These are phyloP conservation scores for Diaporthe destruens DNA, from an alignment of 2,329 filamentous ascomycete species.

Conservation along the genomic window DNA sequence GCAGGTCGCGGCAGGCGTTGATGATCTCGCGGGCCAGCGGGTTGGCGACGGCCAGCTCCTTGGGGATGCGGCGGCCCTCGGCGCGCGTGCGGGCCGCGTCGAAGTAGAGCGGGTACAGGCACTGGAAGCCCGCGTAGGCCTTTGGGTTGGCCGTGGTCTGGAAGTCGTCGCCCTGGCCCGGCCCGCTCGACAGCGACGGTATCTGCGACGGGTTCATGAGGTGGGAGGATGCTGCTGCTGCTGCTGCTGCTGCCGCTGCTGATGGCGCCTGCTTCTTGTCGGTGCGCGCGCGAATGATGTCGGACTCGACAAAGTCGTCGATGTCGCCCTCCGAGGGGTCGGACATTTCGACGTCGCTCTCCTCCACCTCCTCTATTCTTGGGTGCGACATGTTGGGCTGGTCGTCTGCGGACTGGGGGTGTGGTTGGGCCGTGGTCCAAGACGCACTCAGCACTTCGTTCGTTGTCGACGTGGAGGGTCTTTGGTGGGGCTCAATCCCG, in stretches of 20 bases:
- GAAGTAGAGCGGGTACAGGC: constrained; percentile 96
- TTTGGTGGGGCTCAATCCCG: constrained; percentile 30
- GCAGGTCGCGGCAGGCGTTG: constrained; percentile 81
- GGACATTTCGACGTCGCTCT: constrained; percentile 78
- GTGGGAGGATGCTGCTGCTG: constrained; percentile 38
- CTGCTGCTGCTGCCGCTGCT: neutral
- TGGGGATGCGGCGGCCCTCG: constrained; percentile 83
- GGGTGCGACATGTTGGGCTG: constrained; percentile 79
- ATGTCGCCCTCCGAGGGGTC: constrained; percentile 92
- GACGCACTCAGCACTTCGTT: neutral
- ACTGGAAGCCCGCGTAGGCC: constrained; percentile 82
- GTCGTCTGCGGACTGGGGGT: too few species aligned
- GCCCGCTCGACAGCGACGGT: constrained; percentile 53
- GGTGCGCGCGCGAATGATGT: constrained; percentile 64
- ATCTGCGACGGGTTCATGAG: constrained; percentile 55
- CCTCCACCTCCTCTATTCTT: constrained; percentile 91
- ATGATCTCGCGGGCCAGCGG: constrained; percentile 92
- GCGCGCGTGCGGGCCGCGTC: constrained; percentile 80
- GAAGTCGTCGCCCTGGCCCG: constrained; percentile 50
- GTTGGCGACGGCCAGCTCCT: constrained; percentile 80
- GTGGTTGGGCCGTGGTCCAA: too few species aligned
- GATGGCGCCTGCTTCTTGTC: constrained; percentile 44
- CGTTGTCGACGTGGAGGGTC: constrained; percentile 37
- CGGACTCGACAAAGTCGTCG: constrained; percentile 69
- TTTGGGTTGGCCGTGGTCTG: constrained; percentile 59